Evolutionary conservation across 2,329 filamentous ascomycete genomes (phyloP).

Genomic region (Penicillium sp.): DNA sequence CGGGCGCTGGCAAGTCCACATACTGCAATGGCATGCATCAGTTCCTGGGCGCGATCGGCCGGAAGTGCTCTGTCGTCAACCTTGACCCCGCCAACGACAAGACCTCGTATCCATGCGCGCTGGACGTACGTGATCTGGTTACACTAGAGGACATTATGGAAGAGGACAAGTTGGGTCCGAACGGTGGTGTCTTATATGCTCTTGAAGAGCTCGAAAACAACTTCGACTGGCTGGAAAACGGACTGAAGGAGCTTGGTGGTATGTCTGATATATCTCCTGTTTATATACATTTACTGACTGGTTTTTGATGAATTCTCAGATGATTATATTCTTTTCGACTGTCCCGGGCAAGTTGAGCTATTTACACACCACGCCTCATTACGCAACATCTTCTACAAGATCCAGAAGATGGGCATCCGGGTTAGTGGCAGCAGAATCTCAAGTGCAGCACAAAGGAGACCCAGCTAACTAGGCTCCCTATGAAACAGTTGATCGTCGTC

Average conservation of each 20-base stretch:
- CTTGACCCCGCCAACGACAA: slow-evolving; percentile 96
- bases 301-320: slow-evolving; percentile 49
- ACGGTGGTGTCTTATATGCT: slow-evolving; percentile 88
- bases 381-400: slow-evolving; percentile 83
- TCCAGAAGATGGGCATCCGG: slow-evolving; percentile 89
- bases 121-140: slow-evolving; percentile 86
- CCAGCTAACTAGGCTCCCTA: slow-evolving; percentile 3
- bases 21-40: slow-evolving; percentile 99
- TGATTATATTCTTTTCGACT: slow-evolving; percentile 94
- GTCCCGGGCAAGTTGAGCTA: slow-evolving; percentile 92
- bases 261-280: slow-evolving; percentile 18
- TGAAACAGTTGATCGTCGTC: slow-evolving; percentile 76
- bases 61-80: slow-evolving; percentile 92
- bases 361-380: slow-evolving; percentile 94
- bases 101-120: slow-evolving; percentile 80
- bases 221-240: slow-evolving; percentile 84
- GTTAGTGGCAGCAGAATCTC: slow-evolving; percentile 54
- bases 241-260: slow-evolving; percentile 71
- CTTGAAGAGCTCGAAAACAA: slow-evolving; percentile 94
- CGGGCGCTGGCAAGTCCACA: slow-evolving; percentile 92
- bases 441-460: background rate
- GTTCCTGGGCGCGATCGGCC: slow-evolving; percentile 92
- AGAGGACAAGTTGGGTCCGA: slow-evolving; percentile 84
- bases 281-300: background rate
- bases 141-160: slow-evolving; percentile 95